Percentiles rank a stretch among this genome's conserved stretches.
phyloP scores from a whole-genome alignment of 768 basidiomycete species.

The Auricularia sp. region DNA sequence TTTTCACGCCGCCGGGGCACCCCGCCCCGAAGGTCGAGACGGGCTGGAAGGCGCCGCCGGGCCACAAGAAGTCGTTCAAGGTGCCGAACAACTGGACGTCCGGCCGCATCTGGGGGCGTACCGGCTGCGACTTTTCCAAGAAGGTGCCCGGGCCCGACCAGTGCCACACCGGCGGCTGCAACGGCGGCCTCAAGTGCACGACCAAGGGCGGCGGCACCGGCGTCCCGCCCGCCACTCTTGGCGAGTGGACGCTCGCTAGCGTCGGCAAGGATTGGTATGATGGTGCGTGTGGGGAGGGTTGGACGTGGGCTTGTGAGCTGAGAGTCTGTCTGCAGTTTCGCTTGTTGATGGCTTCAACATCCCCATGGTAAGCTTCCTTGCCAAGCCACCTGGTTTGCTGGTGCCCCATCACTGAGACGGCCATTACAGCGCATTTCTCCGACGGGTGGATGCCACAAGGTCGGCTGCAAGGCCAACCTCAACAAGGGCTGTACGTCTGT shows the following conservation, averaged over 20 bases:
- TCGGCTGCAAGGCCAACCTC: neutral
- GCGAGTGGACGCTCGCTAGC: slow-evolving; percentile 50
- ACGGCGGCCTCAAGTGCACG: slow-evolving; percentile 14
- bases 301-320: neutral
- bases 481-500: neutral
- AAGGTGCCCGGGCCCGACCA: slow-evolving; percentile 10
- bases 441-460: neutral
- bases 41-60: neutral
- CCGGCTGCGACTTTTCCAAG: slow-evolving; percentile 15
- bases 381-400: neutral
- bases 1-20: neutral
- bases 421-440: neutral
- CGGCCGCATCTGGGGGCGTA: slow-evolving; percentile 10
- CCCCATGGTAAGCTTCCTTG: slow-evolving; percentile 31
- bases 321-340: slow-evolving; percentile 31
- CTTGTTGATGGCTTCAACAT: slow-evolving; percentile 52
- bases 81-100: neutral
- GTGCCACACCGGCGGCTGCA: slow-evolving; percentile 18
- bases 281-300: slow-evolving; percentile 24
- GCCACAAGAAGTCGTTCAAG: neutral
- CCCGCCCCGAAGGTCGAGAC: neutral
- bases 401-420: neutral
- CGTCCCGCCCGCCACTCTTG: slow-evolving; percentile 59
- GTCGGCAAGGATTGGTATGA: slow-evolving; percentile 47
- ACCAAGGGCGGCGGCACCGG: slow-evolving; percentile 12